Percentiles rank a stretch among this genome's conserved stretches.
These are phyloP conservation scores for Trichoderma arundinaceum DNA, from an alignment of 2,329 filamentous ascomycete species.

Conservation along the genomic window DNA sequence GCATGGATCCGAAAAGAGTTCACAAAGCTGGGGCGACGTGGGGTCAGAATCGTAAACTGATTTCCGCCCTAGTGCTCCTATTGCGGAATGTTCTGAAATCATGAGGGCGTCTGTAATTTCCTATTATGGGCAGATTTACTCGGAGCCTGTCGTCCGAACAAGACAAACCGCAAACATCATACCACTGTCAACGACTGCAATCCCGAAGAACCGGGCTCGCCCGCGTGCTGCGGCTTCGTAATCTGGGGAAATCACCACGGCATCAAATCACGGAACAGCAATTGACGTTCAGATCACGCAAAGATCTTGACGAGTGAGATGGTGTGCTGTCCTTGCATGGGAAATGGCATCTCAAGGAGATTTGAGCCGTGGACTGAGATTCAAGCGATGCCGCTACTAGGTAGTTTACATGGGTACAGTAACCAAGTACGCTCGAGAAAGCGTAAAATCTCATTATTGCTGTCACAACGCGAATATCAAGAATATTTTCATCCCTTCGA, in stretches of 20 bases:
- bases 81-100: neutral
- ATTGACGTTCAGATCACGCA: neutral
- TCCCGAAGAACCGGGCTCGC: neutral
- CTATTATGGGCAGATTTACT: conserved; percentile 15
- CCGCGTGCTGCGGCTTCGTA: neutral
- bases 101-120: conserved; percentile 10
- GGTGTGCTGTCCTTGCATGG: neutral
- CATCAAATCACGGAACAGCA: neutral
- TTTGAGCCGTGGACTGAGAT: neutral
- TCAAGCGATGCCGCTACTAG: neutral
- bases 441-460: neutral
- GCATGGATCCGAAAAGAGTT: neutral
- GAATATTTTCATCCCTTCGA: neutral
- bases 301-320: neutral
- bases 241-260: conserved; percentile 5
- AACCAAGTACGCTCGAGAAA: neutral
- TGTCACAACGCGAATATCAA: neutral
- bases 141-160: neutral
- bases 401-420: neutral
- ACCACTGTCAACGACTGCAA: neutral
- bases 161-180: conserved; percentile 7
- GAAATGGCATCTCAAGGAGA: conserved; percentile 4
- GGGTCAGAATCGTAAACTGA: neutral
- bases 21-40: neutral
- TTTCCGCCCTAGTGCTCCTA: neutral